These are phyloP conservation scores for Aspergillus funiculosus DNA, from an alignment of 495 filamentous ascomycete species.

Conservation along the genomic window DNA sequence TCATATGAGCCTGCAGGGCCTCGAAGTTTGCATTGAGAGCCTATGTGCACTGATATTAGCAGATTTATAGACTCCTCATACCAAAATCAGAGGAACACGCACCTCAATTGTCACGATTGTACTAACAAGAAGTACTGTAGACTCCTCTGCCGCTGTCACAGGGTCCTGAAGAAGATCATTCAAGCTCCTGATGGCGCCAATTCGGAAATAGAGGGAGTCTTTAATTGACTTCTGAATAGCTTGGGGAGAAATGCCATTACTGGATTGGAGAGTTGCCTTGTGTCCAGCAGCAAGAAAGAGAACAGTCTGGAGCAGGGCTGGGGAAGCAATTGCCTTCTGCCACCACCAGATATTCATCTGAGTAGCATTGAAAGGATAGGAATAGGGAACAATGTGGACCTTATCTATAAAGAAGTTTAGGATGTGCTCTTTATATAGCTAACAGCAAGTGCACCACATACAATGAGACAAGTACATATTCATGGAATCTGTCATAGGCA, in stretches of 20 bases:
- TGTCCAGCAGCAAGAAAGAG: conserved; percentile 4
- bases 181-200: background rate
- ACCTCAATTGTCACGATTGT: conserved; percentile 4
- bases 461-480: conserved; percentile 6
- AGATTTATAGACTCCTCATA: background rate
- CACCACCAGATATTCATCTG: conserved; percentile 7
- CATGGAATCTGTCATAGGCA: conserved; percentile 5
- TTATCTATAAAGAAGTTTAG: background rate
- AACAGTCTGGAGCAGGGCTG: conserved; percentile 1
- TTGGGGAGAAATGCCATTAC: conserved; percentile 2
- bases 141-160: background rate
- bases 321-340: conserved; percentile 3
- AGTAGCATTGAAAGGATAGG: conserved; percentile 2
- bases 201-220: background rate
- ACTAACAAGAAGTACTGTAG: background rate
- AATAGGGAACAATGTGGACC: background rate
- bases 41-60: no score
- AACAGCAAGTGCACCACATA: background rate
- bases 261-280: background rate
- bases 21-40: conserved; percentile 1
- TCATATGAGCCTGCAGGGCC: conserved; percentile 2
- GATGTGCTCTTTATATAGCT: background rate
- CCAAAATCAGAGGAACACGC: background rate
- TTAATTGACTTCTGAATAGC: background rate
- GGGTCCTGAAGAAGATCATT: conserved; percentile 5